Conservation (phyloP, 2,329 filamentous ascomycete species). For the Amylocarpus encephaloides region DNA sequence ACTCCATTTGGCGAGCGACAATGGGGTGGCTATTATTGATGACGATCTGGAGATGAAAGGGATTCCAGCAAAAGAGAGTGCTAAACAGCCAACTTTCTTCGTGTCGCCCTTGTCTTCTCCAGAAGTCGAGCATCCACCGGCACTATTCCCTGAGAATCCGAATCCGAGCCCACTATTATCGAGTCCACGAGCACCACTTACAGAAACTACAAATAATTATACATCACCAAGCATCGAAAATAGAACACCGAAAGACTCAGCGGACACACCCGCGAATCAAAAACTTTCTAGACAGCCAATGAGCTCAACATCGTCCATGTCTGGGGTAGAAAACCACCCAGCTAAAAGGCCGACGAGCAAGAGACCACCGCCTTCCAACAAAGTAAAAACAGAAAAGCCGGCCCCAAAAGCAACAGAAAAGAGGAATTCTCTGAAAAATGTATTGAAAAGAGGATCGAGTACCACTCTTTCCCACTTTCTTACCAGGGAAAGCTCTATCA, state of each 20-base stretch:
- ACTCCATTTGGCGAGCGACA: constrained; percentile 23
- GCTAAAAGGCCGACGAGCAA: constrained; percentile 23
- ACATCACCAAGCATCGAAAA: background rate
- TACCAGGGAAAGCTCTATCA: constrained; percentile 39
- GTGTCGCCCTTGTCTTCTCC: background rate
- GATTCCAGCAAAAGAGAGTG: constrained; percentile 8
- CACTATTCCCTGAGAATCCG: background rate
- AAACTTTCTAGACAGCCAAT: constrained; percentile 28
- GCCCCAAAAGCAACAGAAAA: constrained; percentile 36
- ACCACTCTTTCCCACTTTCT: constrained; percentile 44
- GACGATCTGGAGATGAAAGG: constrained; percentile 1
- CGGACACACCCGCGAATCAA: constrained; percentile 25
- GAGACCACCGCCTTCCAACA: constrained; percentile 30
- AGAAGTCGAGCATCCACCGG: background rate
- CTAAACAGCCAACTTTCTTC: constrained; percentile 1
- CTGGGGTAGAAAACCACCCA: constrained; percentile 16
- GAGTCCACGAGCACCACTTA: background rate
- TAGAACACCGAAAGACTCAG: constrained; percentile 2
- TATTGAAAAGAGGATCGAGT: constrained; percentile 44
- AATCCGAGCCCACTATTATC: background rate
- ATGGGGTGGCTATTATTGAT: constrained; percentile 16
- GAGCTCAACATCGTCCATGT: constrained; percentile 24
- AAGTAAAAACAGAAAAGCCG: constrained; percentile 25
- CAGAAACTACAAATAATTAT: background rate
- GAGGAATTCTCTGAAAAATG: constrained; percentile 41